Evolutionary conservation across 805 yeast species (phyloP).

Genomic region (Jamesozyma jinghongensis): DNA sequence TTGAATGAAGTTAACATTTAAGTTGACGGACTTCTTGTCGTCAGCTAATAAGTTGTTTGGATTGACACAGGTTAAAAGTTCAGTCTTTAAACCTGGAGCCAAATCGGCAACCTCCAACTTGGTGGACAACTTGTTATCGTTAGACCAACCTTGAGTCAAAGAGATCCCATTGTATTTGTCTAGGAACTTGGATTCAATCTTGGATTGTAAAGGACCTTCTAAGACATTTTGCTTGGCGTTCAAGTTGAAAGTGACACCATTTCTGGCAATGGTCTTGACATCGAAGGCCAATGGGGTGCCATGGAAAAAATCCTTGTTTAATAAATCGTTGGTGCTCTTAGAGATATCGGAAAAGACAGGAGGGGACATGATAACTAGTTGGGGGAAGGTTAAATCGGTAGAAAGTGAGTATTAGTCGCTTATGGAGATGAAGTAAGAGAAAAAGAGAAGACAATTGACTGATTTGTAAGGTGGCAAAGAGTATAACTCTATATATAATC

Average conservation of each 20-base stretch:
- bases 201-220: conserved; percentile 76
- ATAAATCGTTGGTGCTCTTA: conserved; percentile 82
- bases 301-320: conserved; percentile 91
- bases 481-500: too few relatives aligned
- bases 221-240: conserved; percentile 78
- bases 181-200: conserved; percentile 82
- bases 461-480: too few relatives aligned
- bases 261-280: conserved; percentile 88
- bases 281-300: conserved; percentile 78
- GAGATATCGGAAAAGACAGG: conserved; percentile 90
- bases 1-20: conserved; percentile 85
- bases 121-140: conserved; percentile 74
- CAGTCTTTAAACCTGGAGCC: conserved; percentile 92
- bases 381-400: too few relatives aligned
- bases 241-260: conserved; percentile 89
- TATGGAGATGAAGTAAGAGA: too few relatives aligned
- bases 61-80: conserved; percentile 75
- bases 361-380: conserved; percentile 69
- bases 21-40: conserved; percentile 38
- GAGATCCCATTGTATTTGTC: conserved; percentile 90
- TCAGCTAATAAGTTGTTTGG: conserved; percentile 65
- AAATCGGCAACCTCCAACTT: conserved; percentile 86
- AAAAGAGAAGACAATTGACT: too few relatives aligned
- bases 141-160: conserved; percentile 96
- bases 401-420: too few relatives aligned